phyloP scores from a whole-genome alignment of 2,329 filamentous ascomycete genomes.

The Pseudogymnoascus sp. region DNA sequence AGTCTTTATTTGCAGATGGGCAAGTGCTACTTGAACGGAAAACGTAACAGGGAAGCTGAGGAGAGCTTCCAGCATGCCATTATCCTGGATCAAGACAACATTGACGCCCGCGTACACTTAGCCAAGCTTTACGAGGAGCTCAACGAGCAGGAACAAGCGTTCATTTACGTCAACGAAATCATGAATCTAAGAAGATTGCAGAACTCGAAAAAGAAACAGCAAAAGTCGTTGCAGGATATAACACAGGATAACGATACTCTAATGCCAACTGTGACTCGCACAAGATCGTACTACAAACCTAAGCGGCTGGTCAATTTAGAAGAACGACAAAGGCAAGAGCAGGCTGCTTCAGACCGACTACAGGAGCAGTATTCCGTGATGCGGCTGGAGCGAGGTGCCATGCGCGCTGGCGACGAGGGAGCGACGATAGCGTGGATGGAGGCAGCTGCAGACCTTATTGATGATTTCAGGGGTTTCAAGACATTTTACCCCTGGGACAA shows the following conservation, averaged over 20 bases:
- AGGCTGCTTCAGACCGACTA: constrained; percentile 27
- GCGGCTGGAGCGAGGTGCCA: constrained; percentile 30
- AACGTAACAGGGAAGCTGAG: constrained; percentile 60
- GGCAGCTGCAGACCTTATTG: constrained; percentile 49
- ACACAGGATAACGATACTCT: constrained; percentile 21
- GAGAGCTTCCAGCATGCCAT: constrained; percentile 68
- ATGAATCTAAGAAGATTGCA: constrained; percentile 48
- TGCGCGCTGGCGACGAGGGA: constrained; percentile 22
- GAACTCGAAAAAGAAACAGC: constrained; percentile 23
- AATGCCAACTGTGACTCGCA: constrained; percentile 9
- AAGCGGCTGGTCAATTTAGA: constrained; percentile 27
- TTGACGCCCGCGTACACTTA: constrained; percentile 69
- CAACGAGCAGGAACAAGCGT: constrained; percentile 65
- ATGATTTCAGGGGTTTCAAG: constrained; percentile 55
- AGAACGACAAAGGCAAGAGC: constrained; percentile 26
- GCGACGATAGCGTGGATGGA: constrained; percentile 42
- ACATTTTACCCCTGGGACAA: constrained; percentile 60
- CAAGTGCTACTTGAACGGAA: constrained; percentile 58
- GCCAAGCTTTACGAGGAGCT: constrained; percentile 76
- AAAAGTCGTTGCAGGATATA: constrained; percentile 30
- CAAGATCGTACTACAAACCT: constrained; percentile 20
- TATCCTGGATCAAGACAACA: constrained; percentile 59
- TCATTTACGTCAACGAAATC: constrained; percentile 68
- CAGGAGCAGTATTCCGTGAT: constrained; percentile 33
- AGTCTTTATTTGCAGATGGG: constrained; percentile 33